Percentiles rank a stretch among this genome's conserved stretches.
Evolutionary conservation across 2,329 filamentous ascomycete species (phyloP).

Genomic region (Leptographium flavum): DNA sequence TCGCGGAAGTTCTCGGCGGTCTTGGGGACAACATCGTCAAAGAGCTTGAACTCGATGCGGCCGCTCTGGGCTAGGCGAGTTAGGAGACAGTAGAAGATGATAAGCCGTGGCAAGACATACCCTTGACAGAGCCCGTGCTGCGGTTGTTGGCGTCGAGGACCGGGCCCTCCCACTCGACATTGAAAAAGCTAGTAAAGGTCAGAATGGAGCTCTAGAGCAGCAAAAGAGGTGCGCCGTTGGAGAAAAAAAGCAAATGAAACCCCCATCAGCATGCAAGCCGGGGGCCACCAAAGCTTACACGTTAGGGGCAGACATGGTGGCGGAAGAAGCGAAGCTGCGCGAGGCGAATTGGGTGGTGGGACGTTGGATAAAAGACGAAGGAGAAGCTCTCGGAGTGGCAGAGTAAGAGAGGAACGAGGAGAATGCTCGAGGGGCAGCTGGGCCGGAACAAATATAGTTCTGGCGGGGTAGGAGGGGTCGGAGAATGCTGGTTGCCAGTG

Average conservation of each 20-base stretch:
- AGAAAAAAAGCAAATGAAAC: conserved; percentile 1
- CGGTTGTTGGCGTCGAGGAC: conserved; percentile 46
- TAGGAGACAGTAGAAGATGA: not conserved
- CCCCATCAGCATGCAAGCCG: not conserved
- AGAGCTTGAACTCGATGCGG: conserved; percentile 75
- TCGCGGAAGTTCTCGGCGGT: conserved; percentile 74
- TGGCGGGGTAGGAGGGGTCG: conserved; percentile 26
- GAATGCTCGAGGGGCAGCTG: conserved; percentile 19
- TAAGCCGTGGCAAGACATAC: conserved; percentile 32
- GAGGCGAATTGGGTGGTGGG: conserved; percentile 14
- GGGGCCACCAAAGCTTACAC: conserved; percentile 32
- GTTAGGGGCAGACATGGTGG: conserved; percentile 54
- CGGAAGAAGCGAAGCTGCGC: conserved; percentile 22
- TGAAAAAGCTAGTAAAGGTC: conserved; percentile 45
- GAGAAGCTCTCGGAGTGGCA: conserved; percentile 12
- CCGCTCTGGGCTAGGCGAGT: conserved; percentile 47
- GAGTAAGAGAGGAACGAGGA: conserved; percentile 14
- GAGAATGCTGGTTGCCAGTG: conserved; percentile 17
- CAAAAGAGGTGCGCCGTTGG: not conserved
- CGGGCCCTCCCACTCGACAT: conserved; percentile 59
- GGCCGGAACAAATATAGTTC: conserved; percentile 15
- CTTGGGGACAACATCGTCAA: conserved; percentile 73
- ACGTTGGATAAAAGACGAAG: conserved; percentile 19
- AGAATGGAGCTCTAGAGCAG: not conserved
- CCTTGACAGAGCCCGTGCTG: conserved; percentile 38